These are phyloP conservation scores for Lachnellula subtilissima DNA, from an alignment of 2,329 filamentous ascomycete genomes.

Conservation along the genomic window DNA sequence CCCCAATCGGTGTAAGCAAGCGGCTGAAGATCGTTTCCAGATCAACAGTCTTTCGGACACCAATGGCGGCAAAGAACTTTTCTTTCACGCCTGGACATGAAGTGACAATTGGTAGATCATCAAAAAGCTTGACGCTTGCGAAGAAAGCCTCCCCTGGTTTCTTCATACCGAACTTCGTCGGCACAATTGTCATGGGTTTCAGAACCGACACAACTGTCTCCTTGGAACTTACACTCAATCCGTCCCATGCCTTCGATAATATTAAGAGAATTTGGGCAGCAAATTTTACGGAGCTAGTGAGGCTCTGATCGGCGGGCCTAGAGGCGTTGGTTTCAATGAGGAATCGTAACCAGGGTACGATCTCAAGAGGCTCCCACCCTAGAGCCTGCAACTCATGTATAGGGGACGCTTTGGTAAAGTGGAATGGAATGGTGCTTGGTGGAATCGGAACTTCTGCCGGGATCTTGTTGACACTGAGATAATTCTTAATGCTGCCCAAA, in stretches of 20 bases:
- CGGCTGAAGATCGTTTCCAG: constrained; percentile 89
- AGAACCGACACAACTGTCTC: constrained; percentile 60
- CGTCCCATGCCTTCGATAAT: constrained; percentile 86
- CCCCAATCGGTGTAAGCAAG: constrained; percentile 59
- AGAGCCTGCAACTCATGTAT: constrained; percentile 69
- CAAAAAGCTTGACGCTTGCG: constrained; percentile 86
- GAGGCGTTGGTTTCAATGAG: constrained; percentile 63
- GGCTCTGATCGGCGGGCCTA: constrained; percentile 57
- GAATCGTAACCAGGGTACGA: constrained; percentile 81
- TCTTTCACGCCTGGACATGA: constrained; percentile 79
- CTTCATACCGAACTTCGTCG: constrained; percentile 86
- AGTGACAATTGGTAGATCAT: constrained; percentile 80
- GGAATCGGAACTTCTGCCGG: constrained; percentile 78
- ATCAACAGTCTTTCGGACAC: constrained; percentile 93
- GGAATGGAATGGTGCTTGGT: constrained; percentile 74
- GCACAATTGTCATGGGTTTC: constrained; percentile 68
- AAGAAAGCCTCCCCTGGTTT: constrained; percentile 86
- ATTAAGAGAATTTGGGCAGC: constrained; percentile 72
- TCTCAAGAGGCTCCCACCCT: constrained; percentile 79
- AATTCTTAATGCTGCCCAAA: constrained; percentile 69
- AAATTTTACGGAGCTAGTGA: constrained; percentile 69
- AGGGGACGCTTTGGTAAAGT: constrained; percentile 69
- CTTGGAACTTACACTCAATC: constrained; percentile 62
- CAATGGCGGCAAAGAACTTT: constrained; percentile 76
- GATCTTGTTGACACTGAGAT: constrained; percentile 71